These are phyloP conservation scores for Cardamine occulta DNA, from an alignment of 345 rosid genomes.

Conservation along the genomic window DNA sequence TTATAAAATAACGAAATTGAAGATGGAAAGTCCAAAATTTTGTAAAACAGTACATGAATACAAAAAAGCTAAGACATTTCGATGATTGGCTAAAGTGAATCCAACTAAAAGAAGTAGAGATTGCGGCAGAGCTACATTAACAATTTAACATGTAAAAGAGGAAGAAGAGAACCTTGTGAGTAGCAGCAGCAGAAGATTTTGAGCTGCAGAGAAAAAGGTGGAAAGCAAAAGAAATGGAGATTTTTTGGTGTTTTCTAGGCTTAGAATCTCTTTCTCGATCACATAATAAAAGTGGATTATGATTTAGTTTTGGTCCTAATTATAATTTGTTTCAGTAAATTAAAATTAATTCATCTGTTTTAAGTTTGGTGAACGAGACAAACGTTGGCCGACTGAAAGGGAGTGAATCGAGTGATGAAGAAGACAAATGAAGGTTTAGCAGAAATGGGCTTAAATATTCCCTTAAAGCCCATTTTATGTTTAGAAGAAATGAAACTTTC, in stretches of 20 bases:
- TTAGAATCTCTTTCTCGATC: slow-evolving; percentile 36
- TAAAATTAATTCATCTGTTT: slow-evolving; percentile 18
- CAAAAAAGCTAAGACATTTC: slow-evolving; percentile 23
- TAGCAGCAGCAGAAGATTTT: neutral
- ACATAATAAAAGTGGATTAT: slow-evolving; percentile 38
- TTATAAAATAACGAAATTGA: neutral
- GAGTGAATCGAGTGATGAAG: neutral
- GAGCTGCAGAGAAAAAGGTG: slow-evolving; percentile 7
- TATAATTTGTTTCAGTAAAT: slow-evolving; percentile 1
- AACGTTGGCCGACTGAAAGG: slow-evolving; percentile 20
- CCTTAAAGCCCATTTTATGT: neutral
- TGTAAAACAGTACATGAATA: neutral
- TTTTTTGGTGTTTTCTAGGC: slow-evolving; percentile 36
- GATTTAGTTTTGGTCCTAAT: slow-evolving; percentile 12
- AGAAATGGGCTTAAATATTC: neutral
- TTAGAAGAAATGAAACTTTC: no score
- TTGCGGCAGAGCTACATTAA: neutral
- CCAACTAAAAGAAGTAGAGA: neutral
- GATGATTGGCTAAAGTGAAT: neutral
- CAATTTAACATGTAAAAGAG: neutral
- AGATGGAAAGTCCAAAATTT: neutral
- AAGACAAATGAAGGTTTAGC: neutral
- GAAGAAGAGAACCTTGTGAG: slow-evolving; percentile 31
- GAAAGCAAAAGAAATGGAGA: neutral
- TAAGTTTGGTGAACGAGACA: neutral